Conservation (phyloP, 495 filamentous ascomycete species). For the Aspergillus heteromorphus region DNA sequence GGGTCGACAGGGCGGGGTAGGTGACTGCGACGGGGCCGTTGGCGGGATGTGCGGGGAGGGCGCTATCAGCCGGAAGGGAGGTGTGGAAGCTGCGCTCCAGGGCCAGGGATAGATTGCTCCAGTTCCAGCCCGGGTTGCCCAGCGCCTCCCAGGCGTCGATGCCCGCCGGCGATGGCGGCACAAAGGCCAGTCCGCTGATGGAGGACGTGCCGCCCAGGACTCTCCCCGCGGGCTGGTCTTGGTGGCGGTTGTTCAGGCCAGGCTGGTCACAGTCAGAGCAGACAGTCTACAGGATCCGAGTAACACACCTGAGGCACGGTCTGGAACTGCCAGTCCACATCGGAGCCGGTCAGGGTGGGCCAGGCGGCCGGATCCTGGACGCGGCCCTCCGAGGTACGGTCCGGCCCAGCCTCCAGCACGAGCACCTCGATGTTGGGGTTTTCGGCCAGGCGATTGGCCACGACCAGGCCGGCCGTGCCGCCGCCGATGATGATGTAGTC, state of each 20-base stretch:
- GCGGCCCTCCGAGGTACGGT: too few species aligned
- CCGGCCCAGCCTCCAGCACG: slow-evolving; percentile 54
- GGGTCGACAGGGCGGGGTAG: slow-evolving; percentile 30
- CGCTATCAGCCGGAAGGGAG: too few species aligned
- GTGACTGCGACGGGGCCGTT: slow-evolving; percentile 44
- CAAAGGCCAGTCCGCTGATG: slow-evolving; percentile 48
- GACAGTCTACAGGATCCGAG: slow-evolving; percentile 33
- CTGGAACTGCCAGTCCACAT: slow-evolving; percentile 49
- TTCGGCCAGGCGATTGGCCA: slow-evolving; percentile 17
- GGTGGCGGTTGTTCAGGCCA: too few species aligned
- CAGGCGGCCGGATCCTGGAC: slow-evolving; percentile 34
- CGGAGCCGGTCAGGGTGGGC: slow-evolving; percentile 39
- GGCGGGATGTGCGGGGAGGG: slow-evolving; percentile 41
- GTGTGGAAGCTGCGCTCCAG: slow-evolving; percentile 37
- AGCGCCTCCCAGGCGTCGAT: slow-evolving; percentile 52
- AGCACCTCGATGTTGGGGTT: slow-evolving; percentile 39
- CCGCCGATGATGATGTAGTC: neutral
- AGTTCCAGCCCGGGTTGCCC: slow-evolving; percentile 59
- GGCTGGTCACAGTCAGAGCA: too few species aligned
- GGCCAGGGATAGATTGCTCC: slow-evolving; percentile 50
- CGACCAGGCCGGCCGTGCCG: neutral
- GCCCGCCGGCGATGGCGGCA: slow-evolving; percentile 17
- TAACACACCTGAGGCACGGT: slow-evolving; percentile 36
- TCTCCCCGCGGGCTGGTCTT: too few species aligned
- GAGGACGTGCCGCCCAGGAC: slow-evolving; percentile 48